phyloP scores from a whole-genome alignment of 805 yeast species.

The Kuraishia molischiana region DNA sequence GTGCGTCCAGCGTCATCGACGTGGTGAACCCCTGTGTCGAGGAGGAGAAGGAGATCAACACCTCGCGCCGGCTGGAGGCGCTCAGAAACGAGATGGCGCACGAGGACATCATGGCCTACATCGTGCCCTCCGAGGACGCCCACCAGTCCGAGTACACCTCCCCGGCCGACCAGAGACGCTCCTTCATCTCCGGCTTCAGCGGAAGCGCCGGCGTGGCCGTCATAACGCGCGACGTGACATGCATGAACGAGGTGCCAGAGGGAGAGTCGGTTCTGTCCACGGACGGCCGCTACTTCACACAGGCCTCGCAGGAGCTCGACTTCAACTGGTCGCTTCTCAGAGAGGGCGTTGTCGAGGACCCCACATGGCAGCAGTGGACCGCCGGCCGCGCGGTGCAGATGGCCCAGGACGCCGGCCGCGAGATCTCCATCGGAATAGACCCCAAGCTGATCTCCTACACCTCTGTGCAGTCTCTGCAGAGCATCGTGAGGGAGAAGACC shows the following conservation, averaged over 20 bases:
- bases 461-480: slow-evolving; percentile 21
- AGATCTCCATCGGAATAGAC: slow-evolving; percentile 31
- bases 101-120: slow-evolving; percentile 50
- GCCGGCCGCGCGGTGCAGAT: slow-evolving; percentile 38
- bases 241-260: slow-evolving; percentile 42
- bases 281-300: slow-evolving; percentile 52
- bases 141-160: slow-evolving; percentile 91
- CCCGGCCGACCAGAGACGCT: slow-evolving; percentile 71
- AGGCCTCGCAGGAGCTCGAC: slow-evolving; percentile 48
- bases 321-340: slow-evolving; percentile 48
- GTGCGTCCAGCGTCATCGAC: slow-evolving; percentile 4
- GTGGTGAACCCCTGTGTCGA: slow-evolving; percentile 4
- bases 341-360: slow-evolving; percentile 39
- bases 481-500: slow-evolving; percentile 17
- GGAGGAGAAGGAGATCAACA: slow-evolving; percentile 35
- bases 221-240: slow-evolving; percentile 46
- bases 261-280: slow-evolving; percentile 48
- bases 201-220: slow-evolving; percentile 93
- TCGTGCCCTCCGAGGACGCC: slow-evolving; percentile 73
- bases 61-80: slow-evolving; percentile 46
- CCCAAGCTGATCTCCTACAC: slow-evolving; percentile 35
- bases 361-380: slow-evolving; percentile 52
- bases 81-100: slow-evolving; percentile 57
- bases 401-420: slow-evolving; percentile 33
- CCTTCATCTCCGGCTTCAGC: slow-evolving; percentile 77